These are phyloP conservation scores for Ogataea pini DNA, from an alignment of 805 yeast genomes.

Conservation along the genomic window DNA sequence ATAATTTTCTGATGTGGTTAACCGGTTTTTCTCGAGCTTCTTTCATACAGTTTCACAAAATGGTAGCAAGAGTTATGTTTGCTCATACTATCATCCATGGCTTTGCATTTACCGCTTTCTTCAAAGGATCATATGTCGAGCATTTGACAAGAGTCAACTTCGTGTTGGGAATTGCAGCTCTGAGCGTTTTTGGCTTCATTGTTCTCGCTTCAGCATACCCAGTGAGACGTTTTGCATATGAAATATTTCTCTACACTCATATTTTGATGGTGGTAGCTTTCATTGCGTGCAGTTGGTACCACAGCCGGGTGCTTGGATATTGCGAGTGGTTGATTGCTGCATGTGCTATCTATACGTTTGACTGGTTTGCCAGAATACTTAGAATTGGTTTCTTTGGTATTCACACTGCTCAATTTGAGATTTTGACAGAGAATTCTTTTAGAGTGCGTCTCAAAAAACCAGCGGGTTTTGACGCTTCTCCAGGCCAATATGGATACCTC, in stretches of 20 bases:
- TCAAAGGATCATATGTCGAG: slow-evolving; percentile 4
- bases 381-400: slow-evolving; percentile 28
- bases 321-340: slow-evolving; percentile 39
- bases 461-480: slow-evolving; percentile 45
- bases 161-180: slow-evolving; percentile 41
- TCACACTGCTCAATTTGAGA: slow-evolving; percentile 23
- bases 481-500: slow-evolving; percentile 58
- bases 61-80: slow-evolving; percentile 53
- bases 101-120: slow-evolving; percentile 32
- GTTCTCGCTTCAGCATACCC: slow-evolving; percentile 49
- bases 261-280: slow-evolving; percentile 54
- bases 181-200: slow-evolving; percentile 44
- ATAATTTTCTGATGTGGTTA: slow-evolving; percentile 43
- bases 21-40: slow-evolving; percentile 46
- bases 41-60: slow-evolving; percentile 60
- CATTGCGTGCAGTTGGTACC: slow-evolving; percentile 58
- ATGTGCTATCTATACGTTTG: slow-evolving; percentile 52
- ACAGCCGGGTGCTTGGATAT: slow-evolving; percentile 43
- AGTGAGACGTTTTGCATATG: slow-evolving; percentile 58
- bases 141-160: slow-evolving; percentile 20
- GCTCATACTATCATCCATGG: slow-evolving; percentile 33
- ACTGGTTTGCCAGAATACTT: slow-evolving; percentile 47
- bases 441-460: slow-evolving; percentile 54
- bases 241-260: slow-evolving; percentile 58
- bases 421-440: slow-evolving; percentile 37